Conservation (phyloP, 2,329 filamentous ascomycete genomes). For the Cordyceps cicadae region DNA sequence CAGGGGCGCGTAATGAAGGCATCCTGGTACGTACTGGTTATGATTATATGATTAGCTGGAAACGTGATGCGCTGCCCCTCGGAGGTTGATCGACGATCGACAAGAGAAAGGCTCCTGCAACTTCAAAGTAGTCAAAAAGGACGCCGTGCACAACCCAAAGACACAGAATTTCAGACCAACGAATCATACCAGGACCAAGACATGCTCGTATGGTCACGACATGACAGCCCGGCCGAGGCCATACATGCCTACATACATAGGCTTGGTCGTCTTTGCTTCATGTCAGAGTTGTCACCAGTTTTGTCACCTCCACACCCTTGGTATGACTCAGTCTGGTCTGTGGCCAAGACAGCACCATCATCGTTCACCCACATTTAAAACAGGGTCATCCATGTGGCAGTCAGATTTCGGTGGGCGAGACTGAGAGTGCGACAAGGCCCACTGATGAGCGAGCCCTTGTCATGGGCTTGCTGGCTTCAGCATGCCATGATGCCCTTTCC, state of each 20-base stretch:
- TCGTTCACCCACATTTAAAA: conserved; percentile 8
- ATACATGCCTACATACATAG: no score
- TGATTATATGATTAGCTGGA: no score
- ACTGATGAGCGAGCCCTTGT: no score
- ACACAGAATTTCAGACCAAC: neutral
- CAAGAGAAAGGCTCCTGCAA: no score
- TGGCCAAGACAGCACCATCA: neutral
- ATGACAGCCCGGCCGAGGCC: neutral
- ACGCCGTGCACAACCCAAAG: no score
- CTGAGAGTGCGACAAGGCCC: neutral
- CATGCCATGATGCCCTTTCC: neutral
- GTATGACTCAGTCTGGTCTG: conserved; percentile 6
- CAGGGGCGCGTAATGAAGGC: no score
- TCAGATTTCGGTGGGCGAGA: neutral
- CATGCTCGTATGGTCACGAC: neutral
- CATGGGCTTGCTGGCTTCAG: neutral
- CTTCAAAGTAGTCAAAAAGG: no score
- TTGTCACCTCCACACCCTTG: neutral
- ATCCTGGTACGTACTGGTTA: no score
- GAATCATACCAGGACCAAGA: neutral
- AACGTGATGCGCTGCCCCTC: no score
- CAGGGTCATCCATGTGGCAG: conserved; percentile 12
- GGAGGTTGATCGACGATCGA: no score
- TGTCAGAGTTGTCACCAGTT: neutral
- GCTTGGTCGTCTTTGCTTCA: no score